Conservation (phyloP, 371 early-diverging fungal species). For the Nematocida ironsii region DNA sequence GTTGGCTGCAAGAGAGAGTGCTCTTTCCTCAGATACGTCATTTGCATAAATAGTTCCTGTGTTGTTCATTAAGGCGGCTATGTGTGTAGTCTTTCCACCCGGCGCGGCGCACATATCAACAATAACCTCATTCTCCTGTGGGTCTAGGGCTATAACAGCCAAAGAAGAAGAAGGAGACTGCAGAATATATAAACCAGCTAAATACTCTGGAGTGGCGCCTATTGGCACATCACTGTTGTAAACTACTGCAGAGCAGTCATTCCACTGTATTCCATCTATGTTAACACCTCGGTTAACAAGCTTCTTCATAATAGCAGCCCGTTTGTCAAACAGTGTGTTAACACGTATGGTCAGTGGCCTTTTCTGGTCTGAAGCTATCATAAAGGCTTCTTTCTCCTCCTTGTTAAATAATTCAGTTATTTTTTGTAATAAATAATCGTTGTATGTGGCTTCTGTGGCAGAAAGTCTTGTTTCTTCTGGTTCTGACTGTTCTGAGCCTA, state of each 20-base stretch:
- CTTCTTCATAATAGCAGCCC: conserved; percentile 86
- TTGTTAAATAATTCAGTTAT: conserved; percentile 70
- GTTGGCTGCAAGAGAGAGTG: conserved; percentile 83
- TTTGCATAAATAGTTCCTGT: conserved; percentile 93
- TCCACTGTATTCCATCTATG: conserved; percentile 84
- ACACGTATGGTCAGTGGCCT: conserved; percentile 92
- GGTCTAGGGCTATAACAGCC: conserved; percentile 90
- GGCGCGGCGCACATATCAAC: conserved; percentile 99
- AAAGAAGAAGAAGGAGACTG: conserved; percentile 94
- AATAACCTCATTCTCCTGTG: conserved; percentile 75
- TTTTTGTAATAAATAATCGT: conserved; percentile 83
- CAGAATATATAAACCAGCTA: conserved; percentile 98
- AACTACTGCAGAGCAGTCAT: conserved; percentile 68
- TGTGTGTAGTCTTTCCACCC: conserved; percentile 82
- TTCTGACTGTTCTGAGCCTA: background rate
- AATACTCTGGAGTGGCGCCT: conserved; percentile 93
- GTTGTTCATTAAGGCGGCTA: conserved; percentile 88
- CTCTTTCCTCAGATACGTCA: conserved; percentile 87
- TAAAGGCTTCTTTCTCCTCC: conserved; percentile 75
- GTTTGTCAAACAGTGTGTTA: conserved; percentile 86
- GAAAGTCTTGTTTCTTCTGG: background rate
- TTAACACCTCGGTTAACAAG: conserved; percentile 91
- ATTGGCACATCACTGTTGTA: conserved; percentile 69
- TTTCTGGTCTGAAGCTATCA: conserved; percentile 93
- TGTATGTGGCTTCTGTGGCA: conserved; percentile 72